Evolutionary conservation across 495 filamentous ascomycete species (phyloP), one percentile per base, ranked within the genome.

Genomic region (Lophiostoma macrostomum): DNA sequence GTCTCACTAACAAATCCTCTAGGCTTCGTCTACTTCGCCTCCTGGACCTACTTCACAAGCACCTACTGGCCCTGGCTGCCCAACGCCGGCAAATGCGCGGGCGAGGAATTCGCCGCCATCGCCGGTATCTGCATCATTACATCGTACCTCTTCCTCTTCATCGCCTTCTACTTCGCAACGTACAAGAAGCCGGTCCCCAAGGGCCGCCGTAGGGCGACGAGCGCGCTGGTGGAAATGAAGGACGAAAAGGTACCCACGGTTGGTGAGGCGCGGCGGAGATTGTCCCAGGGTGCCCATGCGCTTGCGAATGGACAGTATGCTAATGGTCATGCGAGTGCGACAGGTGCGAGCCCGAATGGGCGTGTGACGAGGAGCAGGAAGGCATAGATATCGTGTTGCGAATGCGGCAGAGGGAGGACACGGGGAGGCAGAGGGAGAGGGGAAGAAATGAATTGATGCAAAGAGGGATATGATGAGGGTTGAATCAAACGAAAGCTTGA

Each of bases 121-220:
- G 81, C 91, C 44, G 93, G 93, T 61, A 91, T 96, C 50, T 88
- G 76, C 51, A 94, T 96, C 65, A 74, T 98, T 63, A 87, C 78
- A 73, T 93, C 87, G 35, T 98, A 98, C 79, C 82, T 98, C 49
- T 76, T 96, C 57, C 87, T 98, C 50, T 98, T 98, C 81, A 95
- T 98, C 76, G 90, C 86, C 42, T 98, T 98, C 86, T 98, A 98
- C 80, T 76, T 94, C 57, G 88, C 89, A 40, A 98, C 93, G 48
- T 98, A 98, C 76, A 90, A 87, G 73, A 95, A 94, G 81, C 75
- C 61, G 27, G 58, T 65, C 14, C 52, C 52, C 27, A 72, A 71
- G 64, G 63, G 67, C 20, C 47, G 71, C 16, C 55, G 65, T 23
- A 50, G 71, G 35, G 65, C 69, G 22, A 70, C 61, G 3, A 66